Base-by-base conservation (phyloP, 192 early-diverging fungal genomes). In the Backusella circina region DNA sequence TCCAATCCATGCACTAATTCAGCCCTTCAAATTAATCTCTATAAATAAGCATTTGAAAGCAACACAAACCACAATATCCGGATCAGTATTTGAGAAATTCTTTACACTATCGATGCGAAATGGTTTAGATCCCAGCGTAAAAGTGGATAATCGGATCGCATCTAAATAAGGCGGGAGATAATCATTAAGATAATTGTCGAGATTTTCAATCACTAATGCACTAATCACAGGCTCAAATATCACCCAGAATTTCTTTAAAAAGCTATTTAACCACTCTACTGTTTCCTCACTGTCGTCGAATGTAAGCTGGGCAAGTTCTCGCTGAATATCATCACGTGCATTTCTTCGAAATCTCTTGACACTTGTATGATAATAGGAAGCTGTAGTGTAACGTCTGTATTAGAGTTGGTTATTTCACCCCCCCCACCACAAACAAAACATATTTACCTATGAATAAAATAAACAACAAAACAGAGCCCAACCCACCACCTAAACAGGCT, bases 211-310 rank as follows among this genome's bases (percentile, higher is more conserved):
- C 21, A 94, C 87, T 47, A 84, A 86, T 44, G 84, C 88, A 65
- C 88, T 87, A 51, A 95, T 82, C 12, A 85, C 87, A n/a, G 93
- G 93, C 82, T 95, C 94, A 74, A 89, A 94, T 72, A 89, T 90
- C 18, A 90, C 73, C 94, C 94, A 95, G 80, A 93, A 94, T 36
- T 86, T 83, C 6, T 77, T 78, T 31, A 92, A 74, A 77, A 94
- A 92, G 76, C 84, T 84, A 80, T 95, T 95, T 33, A 95, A 74
- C 94, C 94, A 95, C 28, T 93, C 90, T 18, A 90, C 91, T 54
- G 86, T 84, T 78, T 91, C 89, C 47, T 88, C 79, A 21, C 84
- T 85, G 7, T 79, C 77, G 8, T 83, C 88, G 15, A 90, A 76
- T 10, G 80, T 79, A 5, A 74, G 67, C 32, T 73, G 74, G 65